Evolutionary conservation across 2,329 filamentous ascomycete genomes (phyloP).

Genomic region (Colletotrichum sansevieriae): DNA sequence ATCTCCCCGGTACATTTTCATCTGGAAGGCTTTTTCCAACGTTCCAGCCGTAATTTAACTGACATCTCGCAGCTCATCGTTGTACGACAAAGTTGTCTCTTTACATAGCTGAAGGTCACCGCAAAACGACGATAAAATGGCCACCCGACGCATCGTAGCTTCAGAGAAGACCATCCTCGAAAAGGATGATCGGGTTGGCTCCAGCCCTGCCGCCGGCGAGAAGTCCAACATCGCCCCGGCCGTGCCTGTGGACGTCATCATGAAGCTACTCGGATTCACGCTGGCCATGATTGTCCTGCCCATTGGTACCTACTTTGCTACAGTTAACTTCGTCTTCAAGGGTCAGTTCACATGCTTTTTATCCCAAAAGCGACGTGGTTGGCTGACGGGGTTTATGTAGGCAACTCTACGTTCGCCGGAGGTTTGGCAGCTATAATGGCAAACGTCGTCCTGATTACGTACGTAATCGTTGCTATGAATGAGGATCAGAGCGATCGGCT

Average conservation of each 20-base stretch:
- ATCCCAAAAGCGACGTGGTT: too few species aligned
- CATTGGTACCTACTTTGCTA: slow-evolving; percentile 89
- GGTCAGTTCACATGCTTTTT: slow-evolving; percentile 63
- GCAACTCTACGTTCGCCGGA: slow-evolving; percentile 89
- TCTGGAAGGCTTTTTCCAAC: neutral
- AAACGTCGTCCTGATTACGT: slow-evolving; percentile 91
- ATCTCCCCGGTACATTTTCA: too few species aligned
- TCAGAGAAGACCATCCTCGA: slow-evolving; percentile 76
- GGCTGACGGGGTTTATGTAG: slow-evolving; percentile 58
- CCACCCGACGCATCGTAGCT: slow-evolving; percentile 75
- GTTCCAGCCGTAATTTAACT: neutral
- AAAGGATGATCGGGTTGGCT: slow-evolving; percentile 63
- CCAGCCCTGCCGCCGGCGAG: slow-evolving; percentile 57
- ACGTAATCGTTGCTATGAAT: slow-evolving; percentile 90
- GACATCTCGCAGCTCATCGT: neutral
- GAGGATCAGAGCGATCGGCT: slow-evolving; percentile 75
- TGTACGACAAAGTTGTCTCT: neutral
- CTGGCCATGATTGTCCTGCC: slow-evolving; percentile 90
- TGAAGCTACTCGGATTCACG: slow-evolving; percentile 91
- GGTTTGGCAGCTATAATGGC: slow-evolving; percentile 88
- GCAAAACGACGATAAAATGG: slow-evolving; percentile 64
- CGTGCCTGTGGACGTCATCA: slow-evolving; percentile 87
- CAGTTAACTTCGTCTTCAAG: slow-evolving; percentile 80
- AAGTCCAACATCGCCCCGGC: slow-evolving; percentile 84
- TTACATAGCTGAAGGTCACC: neutral